Conservation (phyloP, 306 rosid genomes). For the Rosa lucieae region DNA sequence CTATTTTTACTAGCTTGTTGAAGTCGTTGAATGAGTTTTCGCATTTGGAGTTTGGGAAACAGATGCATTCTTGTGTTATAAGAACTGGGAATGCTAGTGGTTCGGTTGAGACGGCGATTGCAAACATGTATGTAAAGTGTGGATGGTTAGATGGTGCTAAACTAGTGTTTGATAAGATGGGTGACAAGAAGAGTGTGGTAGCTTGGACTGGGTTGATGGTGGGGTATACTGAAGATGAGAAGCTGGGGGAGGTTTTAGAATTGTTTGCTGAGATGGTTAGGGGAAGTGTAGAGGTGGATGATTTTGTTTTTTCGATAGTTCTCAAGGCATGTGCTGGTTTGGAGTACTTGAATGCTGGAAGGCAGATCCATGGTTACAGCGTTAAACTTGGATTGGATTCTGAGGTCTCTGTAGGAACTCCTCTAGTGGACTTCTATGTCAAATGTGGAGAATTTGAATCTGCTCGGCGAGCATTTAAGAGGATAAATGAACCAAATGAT, state of each 20-base stretch:
- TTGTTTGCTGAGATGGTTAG: constrained; percentile 48
- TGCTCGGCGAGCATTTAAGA: constrained; percentile 48
- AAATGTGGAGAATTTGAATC: constrained; percentile 51
- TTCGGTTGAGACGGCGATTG: constrained; percentile 37
- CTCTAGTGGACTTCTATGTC: constrained; percentile 57
- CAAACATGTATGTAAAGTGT: constrained; percentile 62
- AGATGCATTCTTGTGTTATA: constrained; percentile 49
- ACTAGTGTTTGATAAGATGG: constrained; percentile 44
- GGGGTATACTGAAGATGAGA: constrained; percentile 48
- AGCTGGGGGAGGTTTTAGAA: constrained; percentile 33
- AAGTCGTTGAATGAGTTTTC: constrained; percentile 36
- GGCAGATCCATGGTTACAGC: constrained; percentile 47
- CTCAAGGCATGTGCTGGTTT: constrained; percentile 59
- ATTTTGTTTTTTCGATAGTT: constrained; percentile 52
- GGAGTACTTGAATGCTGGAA: constrained; percentile 43
- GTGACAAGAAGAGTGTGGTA: constrained; percentile 40
- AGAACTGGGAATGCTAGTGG: constrained; percentile 38
- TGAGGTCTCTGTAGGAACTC: constrained; percentile 65
- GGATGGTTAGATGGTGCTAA: constrained; percentile 54
- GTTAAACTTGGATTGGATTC: constrained; percentile 58
- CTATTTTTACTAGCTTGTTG: constrained; percentile 43
- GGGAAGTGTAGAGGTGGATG: constrained; percentile 49
- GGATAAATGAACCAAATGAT: constrained; percentile 55
- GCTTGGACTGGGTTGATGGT: constrained; percentile 66
- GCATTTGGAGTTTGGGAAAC: constrained; percentile 40